Evolutionary conservation across 2,329 filamentous ascomycete species (phyloP), one percentile per base, ranked within the genome.

Genomic region (Alternaria solani): DNA sequence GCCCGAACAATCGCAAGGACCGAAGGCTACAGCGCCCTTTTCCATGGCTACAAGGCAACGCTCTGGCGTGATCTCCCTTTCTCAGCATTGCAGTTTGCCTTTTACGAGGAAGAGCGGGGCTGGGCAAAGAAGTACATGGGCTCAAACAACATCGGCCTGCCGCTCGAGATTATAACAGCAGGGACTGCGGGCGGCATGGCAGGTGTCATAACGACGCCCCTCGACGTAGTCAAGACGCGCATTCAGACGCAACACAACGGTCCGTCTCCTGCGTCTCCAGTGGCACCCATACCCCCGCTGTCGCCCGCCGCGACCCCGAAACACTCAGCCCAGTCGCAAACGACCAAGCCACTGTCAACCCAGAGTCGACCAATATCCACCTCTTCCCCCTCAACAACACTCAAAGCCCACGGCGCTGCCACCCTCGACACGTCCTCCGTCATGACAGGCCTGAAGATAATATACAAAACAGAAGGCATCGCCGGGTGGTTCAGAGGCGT

Each of bases 11-110:
- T 99, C 60, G 85, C 93, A 16, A 88, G 89, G 39, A 85, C 86
- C 42, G 95, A 99, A 81, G 96, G 95, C 0, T 84, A 93, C 55
- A 84, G 87, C 0, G 95, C 96, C 18, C 86, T 99, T 25, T 99
- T 97, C 78, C 91, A 96, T 70, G 95, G 95, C n/a, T 99, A 96
- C 82, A 95, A 95, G 78, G 95, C 95, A 11, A 99, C 95, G 0
- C 87, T 99, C 3, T 95, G 92, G 81, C 91, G 95, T 59, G 95
- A 99, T 72, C 85, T 99, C 23, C 95, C 95, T 2, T 99, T 97
- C 76, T 98, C 94, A 0, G 95, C 95, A 0, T 82, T 99, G 11
- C 95, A 99, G 75, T 98, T 99, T 79, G 94, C 96, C 72, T 97
- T 99, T 77, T 99, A 97, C 83, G 95, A 99, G 79, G 92, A 98